Evolutionary conservation across 805 yeast species (phyloP).

Genomic region (Maudiozyma barnettii): DNA sequence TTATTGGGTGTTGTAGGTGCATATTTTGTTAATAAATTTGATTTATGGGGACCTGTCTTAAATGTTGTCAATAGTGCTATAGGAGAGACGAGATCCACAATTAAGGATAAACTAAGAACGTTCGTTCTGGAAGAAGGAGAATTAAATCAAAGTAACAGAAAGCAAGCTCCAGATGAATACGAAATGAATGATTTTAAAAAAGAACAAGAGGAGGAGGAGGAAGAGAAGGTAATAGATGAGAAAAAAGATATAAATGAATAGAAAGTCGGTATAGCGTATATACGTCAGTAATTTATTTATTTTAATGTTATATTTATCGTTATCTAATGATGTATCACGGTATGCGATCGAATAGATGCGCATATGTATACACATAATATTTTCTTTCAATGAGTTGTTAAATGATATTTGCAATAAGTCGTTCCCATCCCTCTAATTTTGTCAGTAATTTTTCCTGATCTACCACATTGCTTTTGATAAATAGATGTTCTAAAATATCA

Average conservation of each 20-base stretch:
- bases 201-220: background rate
- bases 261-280: background rate
- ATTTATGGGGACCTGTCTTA: slow-evolving; percentile 68
- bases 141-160: slow-evolving; percentile 4
- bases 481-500: slow-evolving; percentile 35
- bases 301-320: slow-evolving; percentile 1
- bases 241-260: background rate
- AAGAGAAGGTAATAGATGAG: background rate
- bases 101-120: slow-evolving; percentile 49
- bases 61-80: slow-evolving; percentile 48
- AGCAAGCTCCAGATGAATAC: background rate
- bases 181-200: slow-evolving; percentile 1
- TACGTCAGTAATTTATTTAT: background rate
- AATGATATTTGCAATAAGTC: slow-evolving; percentile 3
- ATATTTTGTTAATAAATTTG: slow-evolving; percentile 59
- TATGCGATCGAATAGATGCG: too few species aligned
- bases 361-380: too few species aligned
- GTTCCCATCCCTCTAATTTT: slow-evolving; percentile 31
- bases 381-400: background rate
- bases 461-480: slow-evolving; percentile 26
- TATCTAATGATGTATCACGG: too few species aligned
- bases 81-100: slow-evolving; percentile 47
- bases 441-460: slow-evolving; percentile 29
- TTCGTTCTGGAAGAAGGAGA: slow-evolving; percentile 44
- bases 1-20: slow-evolving; percentile 49